Percentiles rank a stretch among this genome's conserved stretches.
These are phyloP conservation scores for Yamadazyma diddensiae DNA, from an alignment of 1,139 yeast genomes.

Conservation along the genomic window DNA sequence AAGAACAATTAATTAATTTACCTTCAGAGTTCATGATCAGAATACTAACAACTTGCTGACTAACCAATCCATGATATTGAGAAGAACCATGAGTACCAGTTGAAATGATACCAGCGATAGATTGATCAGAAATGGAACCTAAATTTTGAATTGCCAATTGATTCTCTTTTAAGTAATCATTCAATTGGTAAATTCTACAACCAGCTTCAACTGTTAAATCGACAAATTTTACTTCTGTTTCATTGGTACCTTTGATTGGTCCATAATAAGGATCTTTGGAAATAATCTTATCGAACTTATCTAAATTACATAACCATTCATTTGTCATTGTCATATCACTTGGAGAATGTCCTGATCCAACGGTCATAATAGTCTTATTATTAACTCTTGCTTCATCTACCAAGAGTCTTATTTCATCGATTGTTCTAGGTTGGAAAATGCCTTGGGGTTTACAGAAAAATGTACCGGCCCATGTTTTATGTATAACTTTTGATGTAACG, in stretches of 20 bases:
- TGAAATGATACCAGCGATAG: slow-evolving; percentile 89
- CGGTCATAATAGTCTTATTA: slow-evolving; percentile 72
- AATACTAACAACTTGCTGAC: slow-evolving; percentile 81
- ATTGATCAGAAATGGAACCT: slow-evolving; percentile 93
- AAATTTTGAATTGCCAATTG: slow-evolving; percentile 84
- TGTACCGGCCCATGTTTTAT: slow-evolving; percentile 91
- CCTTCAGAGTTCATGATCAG: slow-evolving; percentile 75
- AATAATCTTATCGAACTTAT: slow-evolving; percentile 60
- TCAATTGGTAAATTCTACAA: slow-evolving; percentile 73
- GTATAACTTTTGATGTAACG: slow-evolving; percentile 39
- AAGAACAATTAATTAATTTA: slow-evolving; percentile 65
- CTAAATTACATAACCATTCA: slow-evolving; percentile 89
- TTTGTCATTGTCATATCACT: slow-evolving; percentile 83
- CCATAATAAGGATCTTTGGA: slow-evolving; percentile 38
- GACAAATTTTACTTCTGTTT: slow-evolving; percentile 59
- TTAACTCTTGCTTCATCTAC: slow-evolving; percentile 61
- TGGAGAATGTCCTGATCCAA: slow-evolving; percentile 96
- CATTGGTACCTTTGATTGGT: slow-evolving; percentile 28
- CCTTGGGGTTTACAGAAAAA: slow-evolving; percentile 73
- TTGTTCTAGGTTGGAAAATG: slow-evolving; percentile 68
- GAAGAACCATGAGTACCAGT: slow-evolving; percentile 98
- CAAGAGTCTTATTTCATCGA: slow-evolving; percentile 62
- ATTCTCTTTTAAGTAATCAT: slow-evolving; percentile 57
- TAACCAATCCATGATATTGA: slow-evolving; percentile 85
- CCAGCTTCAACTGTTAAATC: slow-evolving; percentile 96